phyloP scores from a whole-genome alignment of 768 basidiomycete genomes.

The Pleurotus eryngii region DNA sequence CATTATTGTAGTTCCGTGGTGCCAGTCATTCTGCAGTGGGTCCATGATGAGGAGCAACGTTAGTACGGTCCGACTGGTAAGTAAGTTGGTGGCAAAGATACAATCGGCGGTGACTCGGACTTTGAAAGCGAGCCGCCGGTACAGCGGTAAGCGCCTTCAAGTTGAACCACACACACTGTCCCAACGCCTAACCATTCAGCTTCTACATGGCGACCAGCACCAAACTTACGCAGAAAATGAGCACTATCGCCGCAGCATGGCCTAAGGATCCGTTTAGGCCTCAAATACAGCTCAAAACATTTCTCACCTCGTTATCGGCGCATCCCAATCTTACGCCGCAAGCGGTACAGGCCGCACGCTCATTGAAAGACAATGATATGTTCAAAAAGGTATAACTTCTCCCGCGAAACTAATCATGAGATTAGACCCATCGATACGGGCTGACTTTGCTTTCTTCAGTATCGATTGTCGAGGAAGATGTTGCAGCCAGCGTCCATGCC shows the following conservation, averaged over 20 bases:
- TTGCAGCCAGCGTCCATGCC: slow-evolving; percentile 71
- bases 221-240: slow-evolving; percentile 48
- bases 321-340: slow-evolving; percentile 66
- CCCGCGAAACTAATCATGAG: slow-evolving; percentile 23
- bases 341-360: slow-evolving; percentile 58
- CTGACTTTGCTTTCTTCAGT: slow-evolving; percentile 38
- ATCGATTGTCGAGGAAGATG: slow-evolving; percentile 60
- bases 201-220: slow-evolving; percentile 12
- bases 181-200: too few relatives aligned
- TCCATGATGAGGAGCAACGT: too few relatives aligned
- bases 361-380: slow-evolving; percentile 51
- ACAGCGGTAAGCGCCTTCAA: neutral
- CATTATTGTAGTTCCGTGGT: too few relatives aligned
- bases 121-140: neutral
- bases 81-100: too few relatives aligned
- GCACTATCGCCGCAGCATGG: slow-evolving; percentile 59
- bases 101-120: neutral
- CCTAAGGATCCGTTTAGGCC: slow-evolving; percentile 73
- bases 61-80: too few relatives aligned
- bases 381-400: slow-evolving; percentile 52
- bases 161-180: too few relatives aligned
- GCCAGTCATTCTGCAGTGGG: too few relatives aligned
- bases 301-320: slow-evolving; percentile 59
- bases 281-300: slow-evolving; percentile 65
- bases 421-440: slow-evolving; percentile 7